Evolutionary conservation across 768 basidiomycete species (phyloP), one percentile per base, ranked within the genome.

Genomic region (Pleurotus sapidus): DNA sequence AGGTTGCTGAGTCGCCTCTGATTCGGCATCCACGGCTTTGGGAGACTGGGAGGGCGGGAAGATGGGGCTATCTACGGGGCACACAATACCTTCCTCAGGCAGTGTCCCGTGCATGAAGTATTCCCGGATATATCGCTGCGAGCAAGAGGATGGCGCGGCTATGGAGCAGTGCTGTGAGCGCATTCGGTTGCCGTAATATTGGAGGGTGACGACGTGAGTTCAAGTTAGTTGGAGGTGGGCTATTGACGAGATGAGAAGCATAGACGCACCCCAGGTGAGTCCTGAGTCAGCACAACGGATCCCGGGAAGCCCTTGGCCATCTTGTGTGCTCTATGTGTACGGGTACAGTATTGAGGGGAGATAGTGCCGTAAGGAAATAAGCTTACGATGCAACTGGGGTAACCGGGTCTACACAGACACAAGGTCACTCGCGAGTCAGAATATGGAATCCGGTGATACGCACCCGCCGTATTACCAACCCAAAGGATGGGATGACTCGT

Each of bases 101-200:
- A 81, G 61, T 1, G 67, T 71, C 4, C 80, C 78, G 9, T 72
- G 55, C 2, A 64, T 55, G 58, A 81, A 77, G 62, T 80, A 80
- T 2, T 67, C 64, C 8, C 70, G 67, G 30, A 82, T 63, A 56
- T 72, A 59, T 39, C 51, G 56, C n/a, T 49, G 38, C 12, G 67
- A 67, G 60, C 69, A 70, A 2, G 60, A 49, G 11, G 68, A 68
- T 8, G 59, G 50, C 4, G 56, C 60, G 2, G 67, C 53, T 6
- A 62, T 9, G 3, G 67, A 64, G 47, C 55, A 63, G 50, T 68
- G 67, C 59, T 63, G 48, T 42, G 17, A 40, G 39, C 39, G 17
- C 39, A 17, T 34, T 34, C 30, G 30, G 2, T 34, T 34, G 30
- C 30, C 30, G 30, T 34, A 11, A 11, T 34, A 3, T 34, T 11